Evolutionary conservation across 2,329 filamentous ascomycete species (phyloP), one percentile per base, ranked within the genome.

Genomic region (Fusarium sp.): DNA sequence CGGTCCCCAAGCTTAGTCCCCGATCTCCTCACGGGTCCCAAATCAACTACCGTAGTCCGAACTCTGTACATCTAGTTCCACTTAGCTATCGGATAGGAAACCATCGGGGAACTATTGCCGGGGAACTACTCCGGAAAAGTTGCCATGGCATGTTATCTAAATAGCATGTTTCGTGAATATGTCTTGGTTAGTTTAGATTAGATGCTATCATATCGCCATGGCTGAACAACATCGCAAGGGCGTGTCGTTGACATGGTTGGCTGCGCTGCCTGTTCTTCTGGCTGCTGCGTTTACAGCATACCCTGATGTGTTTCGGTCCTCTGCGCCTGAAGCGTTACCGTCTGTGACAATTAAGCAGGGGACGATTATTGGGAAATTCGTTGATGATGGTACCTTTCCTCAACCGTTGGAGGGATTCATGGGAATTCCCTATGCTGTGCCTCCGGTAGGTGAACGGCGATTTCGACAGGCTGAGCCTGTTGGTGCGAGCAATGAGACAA

Each of bases 401-500:
- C 40, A 74, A n/a, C 73, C 76, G 1, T 52, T 80, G 5, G 78
- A 81, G 46, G 72, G 76, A 3, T 85, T 85, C 60, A 76, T 83
- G 42, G 82, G 82, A 2, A 80, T 85, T 39, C 82, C 81, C 0
- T 85, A 84, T 70, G 82, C 81, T 0, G 66, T 80, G 11, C 79
- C 81, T n/a, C 82, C 83, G 5, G 72, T 75, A 20, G 81, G 79
- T 4, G 72, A 82, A 10, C 75, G 76, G 5, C 75, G 83, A 17
- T 85, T 85, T 57, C 75, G 67, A 7, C 78, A 72, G 11, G 74
- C 81, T 4, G 75, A 72, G 39, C 58, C 71, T 17, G 67, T 80
- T 3, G 66, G 70, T 14, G 47, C 54, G 10, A 70, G 74, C 11
- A 74, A 78, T 37, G 70, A 66, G 20, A 71, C 67, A 2, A 35